Base-by-base conservation (phyloP, 2,329 filamentous ascomycete genomes). In the Ophiostoma piceae region DNA sequence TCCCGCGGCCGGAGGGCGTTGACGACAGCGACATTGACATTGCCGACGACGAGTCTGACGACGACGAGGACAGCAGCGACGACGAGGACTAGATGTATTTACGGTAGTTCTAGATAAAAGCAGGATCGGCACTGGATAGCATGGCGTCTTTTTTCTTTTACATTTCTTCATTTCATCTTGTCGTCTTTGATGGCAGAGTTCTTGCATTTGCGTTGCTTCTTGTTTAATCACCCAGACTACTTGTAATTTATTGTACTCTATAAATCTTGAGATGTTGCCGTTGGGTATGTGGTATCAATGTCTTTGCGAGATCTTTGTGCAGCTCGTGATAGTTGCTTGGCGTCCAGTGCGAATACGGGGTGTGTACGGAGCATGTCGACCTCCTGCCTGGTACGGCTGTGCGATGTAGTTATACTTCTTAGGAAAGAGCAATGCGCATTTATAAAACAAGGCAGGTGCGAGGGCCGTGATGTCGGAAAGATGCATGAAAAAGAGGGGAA, bases 1-100 rank as follows among this genome's bases (percentile, higher is more conserved):
- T 91, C 78, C 85, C 88, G 74, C 82, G 84, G 66, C 85, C 87
- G 19, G 87, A 88, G 57, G 85, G 84, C 29, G 82, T 83, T 64
- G 87, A 87, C 74, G 87, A 84, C 73, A 79, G 79, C 60, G 83
- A 80, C 12, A 81, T 80, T 0, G 79, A 79, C 26, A 78, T 79
- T 0, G 78, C 77, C 32, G 77, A 78, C 3, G 73, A 75, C 3
- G 79, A 80, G n/a, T 79, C 80, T 0, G 78, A 79, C n/a, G 62
- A 65, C 19, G 32, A 39, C 19, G 62, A 65, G 3, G 35, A 39
- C 11, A 35, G 19, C 9, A 39, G 35, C 19, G 35, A 39, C 9
- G 62, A 65, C 5, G 62, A 65, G 9, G 62, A 65, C 62, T 39
- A 39, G 35, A 62, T 62, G 14, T 5, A 7, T 64, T 14, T 22